Conservation (phyloP, 2,329 filamentous ascomycete genomes). For the Ramichloridium luteum region DNA sequence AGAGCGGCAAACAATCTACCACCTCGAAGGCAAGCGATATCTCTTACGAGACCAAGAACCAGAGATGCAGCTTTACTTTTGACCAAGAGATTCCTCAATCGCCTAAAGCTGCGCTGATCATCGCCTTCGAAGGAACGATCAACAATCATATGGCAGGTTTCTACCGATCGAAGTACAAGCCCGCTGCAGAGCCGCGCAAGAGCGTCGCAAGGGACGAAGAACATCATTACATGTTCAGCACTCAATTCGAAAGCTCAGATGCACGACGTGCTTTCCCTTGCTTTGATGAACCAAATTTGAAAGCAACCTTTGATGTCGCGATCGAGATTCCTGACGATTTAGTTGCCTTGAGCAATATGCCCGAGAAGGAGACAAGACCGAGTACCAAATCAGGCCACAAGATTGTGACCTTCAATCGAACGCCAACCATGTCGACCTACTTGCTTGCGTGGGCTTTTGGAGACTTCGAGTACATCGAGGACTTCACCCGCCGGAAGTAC, state of each 20-base stretch:
- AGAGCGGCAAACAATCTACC: conserved; percentile 46
- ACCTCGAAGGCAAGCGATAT: conserved; percentile 53
- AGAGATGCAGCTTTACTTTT: conserved; percentile 72
- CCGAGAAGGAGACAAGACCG: conserved; percentile 58
- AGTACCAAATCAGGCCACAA: conserved; percentile 55
- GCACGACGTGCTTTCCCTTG: conserved; percentile 91
- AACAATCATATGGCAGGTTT: conserved; percentile 94
- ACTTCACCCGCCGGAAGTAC: conserved; percentile 78
- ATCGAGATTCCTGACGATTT: conserved; percentile 84
- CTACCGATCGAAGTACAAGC: conserved; percentile 90
- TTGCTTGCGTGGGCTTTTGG: conserved; percentile 88
- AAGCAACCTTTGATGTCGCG: conserved; percentile 88
- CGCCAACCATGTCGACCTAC: conserved; percentile 81
- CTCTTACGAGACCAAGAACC: conserved; percentile 68
- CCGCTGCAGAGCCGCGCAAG: conserved; percentile 54
- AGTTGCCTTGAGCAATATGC: conserved; percentile 91
- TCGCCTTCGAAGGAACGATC: conserved; percentile 69
- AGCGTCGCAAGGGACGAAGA: conserved; percentile 65
- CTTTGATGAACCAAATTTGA: conserved; percentile 95
- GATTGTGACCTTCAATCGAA: conserved; percentile 65
- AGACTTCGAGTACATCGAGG: conserved; percentile 94
- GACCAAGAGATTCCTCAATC: conserved; percentile 55
- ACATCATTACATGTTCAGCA: conserved; percentile 62
- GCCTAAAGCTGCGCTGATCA: conserved; percentile 52
- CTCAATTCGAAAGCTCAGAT: conserved; percentile 95